Evolutionary conservation across 2,329 filamentous ascomycete species (phyloP), one percentile per base, ranked within the genome.

Genomic region (Tricladium varicosporioides): DNA sequence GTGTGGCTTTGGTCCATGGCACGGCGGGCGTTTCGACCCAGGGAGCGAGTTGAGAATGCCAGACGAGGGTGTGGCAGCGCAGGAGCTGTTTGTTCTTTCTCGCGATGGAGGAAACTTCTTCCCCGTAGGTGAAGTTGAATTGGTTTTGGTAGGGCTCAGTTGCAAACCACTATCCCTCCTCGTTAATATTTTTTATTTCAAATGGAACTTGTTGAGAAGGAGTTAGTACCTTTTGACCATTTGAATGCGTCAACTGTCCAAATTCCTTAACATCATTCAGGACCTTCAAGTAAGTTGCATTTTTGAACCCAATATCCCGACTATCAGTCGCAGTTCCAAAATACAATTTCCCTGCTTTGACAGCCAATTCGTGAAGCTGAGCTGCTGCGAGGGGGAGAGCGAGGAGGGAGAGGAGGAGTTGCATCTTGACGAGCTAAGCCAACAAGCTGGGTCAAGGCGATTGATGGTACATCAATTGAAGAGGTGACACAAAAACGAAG

Each of bases 191-290:
- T 46, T 18, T 15, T 22, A 1, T 48, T 33, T 53, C 47, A 32
- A 22, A 13, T 9, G n/a, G 9, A 22, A 15, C 15, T 19, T n/a
- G 14, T 36, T 27, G 19, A n/a, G 5, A 15, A 16, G 5, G 43
- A 36, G n/a, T n/a, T n/a, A 19, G 15, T 56, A 67, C 65, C 57
- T 82, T 82, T 70, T 83, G 80, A 2, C 79, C 78, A 68, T 89
- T 89, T 49, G 80, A 82, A 0, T 85, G 83, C 0, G 85, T 87
- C 22, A 87, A 76, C 69, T 85, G 80, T 32, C 85, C 86, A 64
- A 88, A 88, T 65, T 87, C 83, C 48, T 74, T 72, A 7, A 67
- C 72, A 68, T 85, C 74, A 60, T 76, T 77, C 44, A 86, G 73
- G 59, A 86, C 81, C 16, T 72, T 69, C 15, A 78, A 72, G 69